A percentile compares a stretch with the other conserved stretches of the same genome.
Conservation (phyloP, 768 basidiomycete genomes). For the Xanthoconium stramineum region DNA sequence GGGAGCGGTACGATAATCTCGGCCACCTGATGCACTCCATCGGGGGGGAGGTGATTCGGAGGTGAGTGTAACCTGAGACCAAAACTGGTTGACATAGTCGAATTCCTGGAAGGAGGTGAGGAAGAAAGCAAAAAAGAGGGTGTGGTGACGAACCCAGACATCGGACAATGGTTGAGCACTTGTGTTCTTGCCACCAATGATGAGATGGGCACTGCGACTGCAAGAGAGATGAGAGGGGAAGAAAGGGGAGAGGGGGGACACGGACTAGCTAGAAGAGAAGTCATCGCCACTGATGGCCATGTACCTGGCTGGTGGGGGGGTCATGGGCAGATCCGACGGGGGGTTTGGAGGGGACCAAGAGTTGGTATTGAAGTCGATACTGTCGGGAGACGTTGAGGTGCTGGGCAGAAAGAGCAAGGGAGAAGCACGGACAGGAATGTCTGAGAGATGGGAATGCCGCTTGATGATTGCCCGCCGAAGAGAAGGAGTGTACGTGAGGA, state of each 20-base stretch:
- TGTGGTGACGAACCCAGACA: conserved; percentile 58
- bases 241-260: conserved; percentile 17
- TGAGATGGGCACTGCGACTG: conserved; percentile 71
- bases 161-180: conserved; percentile 57
- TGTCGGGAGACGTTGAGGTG: conserved; percentile 23
- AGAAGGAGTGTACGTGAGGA: conserved; percentile 57
- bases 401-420: neutral
- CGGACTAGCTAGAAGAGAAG: conserved; percentile 81
- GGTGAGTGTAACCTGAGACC: conserved; percentile 57
- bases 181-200: conserved; percentile 68
- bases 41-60: conserved; percentile 56
- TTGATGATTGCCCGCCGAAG: conserved; percentile 73
- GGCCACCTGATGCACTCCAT: conserved; percentile 74
- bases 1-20: conserved; percentile 48
- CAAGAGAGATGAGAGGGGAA: conserved; percentile 15
- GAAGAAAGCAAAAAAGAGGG: neutral
- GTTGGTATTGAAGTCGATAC: conserved; percentile 60
- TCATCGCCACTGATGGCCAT: conserved; percentile 64
- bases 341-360: conserved; percentile 59
- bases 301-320: conserved; percentile 59
- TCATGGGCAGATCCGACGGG: conserved; percentile 43
- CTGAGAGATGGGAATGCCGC: conserved; percentile 56
- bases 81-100: conserved; percentile 73
- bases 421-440: conserved; percentile 59
- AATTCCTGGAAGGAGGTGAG: conserved; percentile 54